Evolutionary conservation across 306 rosid genomes (phyloP).

Genomic region (Lathyrus aphaca): DNA sequence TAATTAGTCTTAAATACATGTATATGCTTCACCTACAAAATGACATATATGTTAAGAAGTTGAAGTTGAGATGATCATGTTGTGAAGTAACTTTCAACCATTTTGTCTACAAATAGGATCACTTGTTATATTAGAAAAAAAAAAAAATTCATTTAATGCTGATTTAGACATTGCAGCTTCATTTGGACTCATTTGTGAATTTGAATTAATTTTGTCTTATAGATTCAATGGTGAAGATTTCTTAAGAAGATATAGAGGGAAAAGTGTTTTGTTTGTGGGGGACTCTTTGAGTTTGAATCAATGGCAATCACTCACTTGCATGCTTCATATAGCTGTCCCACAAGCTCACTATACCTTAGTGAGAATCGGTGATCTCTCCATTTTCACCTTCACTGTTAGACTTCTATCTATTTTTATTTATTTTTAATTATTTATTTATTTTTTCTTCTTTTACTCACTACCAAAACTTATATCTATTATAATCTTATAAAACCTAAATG

Average conservation of each 20-base stretch:
- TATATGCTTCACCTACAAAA: background rate
- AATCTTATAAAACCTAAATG: no score
- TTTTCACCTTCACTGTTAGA: conserved; percentile 55
- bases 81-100: conserved; percentile 42
- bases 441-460: no score
- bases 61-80: conserved; percentile 10
- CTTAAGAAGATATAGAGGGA: conserved; percentile 51
- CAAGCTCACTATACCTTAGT: conserved; percentile 36
- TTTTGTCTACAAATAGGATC: conserved; percentile 32
- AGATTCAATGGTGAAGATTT: conserved; percentile 61
- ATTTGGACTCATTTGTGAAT: conserved; percentile 24
- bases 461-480: no score
- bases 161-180: background rate
- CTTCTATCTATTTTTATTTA: background rate
- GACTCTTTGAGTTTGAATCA: conserved; percentile 72
- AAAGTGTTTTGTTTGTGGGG: conserved; percentile 60
- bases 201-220: conserved; percentile 2
- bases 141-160: conserved; percentile 5
- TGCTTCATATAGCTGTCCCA: conserved; percentile 53
- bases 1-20: background rate
- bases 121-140: conserved; percentile 18
- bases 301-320: conserved; percentile 71
- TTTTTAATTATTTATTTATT: no score
- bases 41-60: background rate
- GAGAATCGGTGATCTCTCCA: conserved; percentile 43